phyloP scores from a whole-genome alignment of 306 rosid species.

The Luffa acutangula region DNA sequence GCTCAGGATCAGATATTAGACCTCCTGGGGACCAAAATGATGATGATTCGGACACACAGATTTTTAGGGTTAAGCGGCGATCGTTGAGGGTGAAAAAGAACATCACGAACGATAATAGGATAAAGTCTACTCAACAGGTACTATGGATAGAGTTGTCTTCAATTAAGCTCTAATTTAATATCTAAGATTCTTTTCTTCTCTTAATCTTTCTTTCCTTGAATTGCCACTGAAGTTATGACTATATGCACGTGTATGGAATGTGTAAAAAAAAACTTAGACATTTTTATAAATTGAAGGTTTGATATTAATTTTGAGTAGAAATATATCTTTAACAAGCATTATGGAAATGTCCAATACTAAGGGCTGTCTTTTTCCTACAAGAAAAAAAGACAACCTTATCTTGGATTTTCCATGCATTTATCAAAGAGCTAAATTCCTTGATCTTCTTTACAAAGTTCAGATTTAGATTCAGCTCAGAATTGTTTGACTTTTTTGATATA shows the following conservation, averaged over 20 bases:
- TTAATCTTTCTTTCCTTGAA: background rate
- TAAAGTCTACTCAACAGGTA: constrained; percentile 65
- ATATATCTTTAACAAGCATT: background rate
- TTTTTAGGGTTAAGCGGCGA: constrained; percentile 90
- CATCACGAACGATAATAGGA: constrained; percentile 20
- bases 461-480: background rate
- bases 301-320: background rate
- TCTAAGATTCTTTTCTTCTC: background rate
- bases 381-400: background rate
- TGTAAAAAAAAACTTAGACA: background rate
- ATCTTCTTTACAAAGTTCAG: background rate
- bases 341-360: background rate
- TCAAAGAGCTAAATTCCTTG: background rate
- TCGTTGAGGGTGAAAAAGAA: constrained; percentile 63
- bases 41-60: constrained; percentile 76
- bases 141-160: background rate
- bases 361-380: background rate
- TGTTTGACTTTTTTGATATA: background rate
- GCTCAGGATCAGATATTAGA: constrained; percentile 21
- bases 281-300: background rate
- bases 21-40: constrained; percentile 38
- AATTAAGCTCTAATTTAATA: background rate
- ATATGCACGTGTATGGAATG: background rate
- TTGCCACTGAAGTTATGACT: background rate
- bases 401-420: background rate